Conservation (phyloP, 2,329 filamentous ascomycete genomes). For the Cadophora malorum region DNA sequence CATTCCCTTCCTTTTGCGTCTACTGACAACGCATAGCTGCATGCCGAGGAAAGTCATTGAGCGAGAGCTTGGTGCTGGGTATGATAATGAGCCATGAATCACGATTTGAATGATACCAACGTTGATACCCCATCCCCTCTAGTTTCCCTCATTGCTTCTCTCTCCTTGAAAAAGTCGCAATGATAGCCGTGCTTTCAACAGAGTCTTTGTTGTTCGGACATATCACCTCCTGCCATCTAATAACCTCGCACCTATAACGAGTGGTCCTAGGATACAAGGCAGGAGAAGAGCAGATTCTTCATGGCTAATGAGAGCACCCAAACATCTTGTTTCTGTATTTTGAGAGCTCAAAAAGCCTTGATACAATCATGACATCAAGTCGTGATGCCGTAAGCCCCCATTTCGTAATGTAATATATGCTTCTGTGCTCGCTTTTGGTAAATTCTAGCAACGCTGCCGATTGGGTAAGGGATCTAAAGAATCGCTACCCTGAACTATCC, state of each 20-base stretch:
- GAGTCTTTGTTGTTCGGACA: neutral
- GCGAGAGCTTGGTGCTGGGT: slow-evolving; percentile 57
- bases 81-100: slow-evolving; percentile 23
- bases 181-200: neutral
- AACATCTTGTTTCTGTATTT: slow-evolving; percentile 29
- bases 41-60: slow-evolving; percentile 73
- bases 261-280: slow-evolving; percentile 74
- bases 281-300: slow-evolving; percentile 63
- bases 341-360: slow-evolving; percentile 34
- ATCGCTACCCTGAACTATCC: no score
- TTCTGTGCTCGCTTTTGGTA: no score
- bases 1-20: neutral
- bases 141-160: neutral
- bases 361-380: no score
- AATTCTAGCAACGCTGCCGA: no score
- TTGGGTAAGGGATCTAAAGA: no score
- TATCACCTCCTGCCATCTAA: slow-evolving; percentile 70
- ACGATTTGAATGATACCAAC: neutral
- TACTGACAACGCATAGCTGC: slow-evolving; percentile 55
- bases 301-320: slow-evolving; percentile 46
- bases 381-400: neutral
- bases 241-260: slow-evolving; percentile 61
- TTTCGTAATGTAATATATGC: neutral
- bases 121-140: neutral
- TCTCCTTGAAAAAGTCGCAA: neutral